Conservation (phyloP, 768 basidiomycete genomes). For the Russula griseocarnosa region DNA sequence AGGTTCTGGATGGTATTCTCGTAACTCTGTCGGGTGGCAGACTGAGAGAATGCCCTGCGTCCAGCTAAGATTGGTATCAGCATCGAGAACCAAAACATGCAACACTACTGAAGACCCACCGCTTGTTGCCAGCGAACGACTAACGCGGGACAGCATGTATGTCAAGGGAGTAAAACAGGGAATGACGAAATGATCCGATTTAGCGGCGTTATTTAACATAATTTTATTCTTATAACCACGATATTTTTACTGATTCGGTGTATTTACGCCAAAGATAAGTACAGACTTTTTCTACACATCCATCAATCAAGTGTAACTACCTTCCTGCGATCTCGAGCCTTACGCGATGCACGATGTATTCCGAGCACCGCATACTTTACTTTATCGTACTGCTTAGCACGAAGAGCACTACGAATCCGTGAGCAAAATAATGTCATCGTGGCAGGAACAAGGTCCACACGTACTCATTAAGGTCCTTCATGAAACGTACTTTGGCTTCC, state of each 20-base stretch:
- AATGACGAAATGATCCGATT: neutral
- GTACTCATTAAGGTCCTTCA: slow-evolving; percentile 71
- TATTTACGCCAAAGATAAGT: slow-evolving; percentile 16
- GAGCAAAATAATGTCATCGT: slow-evolving; percentile 15
- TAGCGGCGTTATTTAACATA: slow-evolving; percentile 15
- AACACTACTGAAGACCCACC: slow-evolving; percentile 39
- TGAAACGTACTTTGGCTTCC: slow-evolving; percentile 65
- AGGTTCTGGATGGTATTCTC: slow-evolving; percentile 90
- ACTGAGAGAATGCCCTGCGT: slow-evolving; percentile 78
- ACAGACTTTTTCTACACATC: slow-evolving; percentile 14
- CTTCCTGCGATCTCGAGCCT: slow-evolving; percentile 61
- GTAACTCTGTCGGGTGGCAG: slow-evolving; percentile 71
- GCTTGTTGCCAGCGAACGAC: slow-evolving; percentile 50
- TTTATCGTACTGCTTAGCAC: slow-evolving; percentile 65
- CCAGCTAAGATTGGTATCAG: slow-evolving; percentile 42
- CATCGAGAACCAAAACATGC: neutral
- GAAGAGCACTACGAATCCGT: slow-evolving; percentile 53
- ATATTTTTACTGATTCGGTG: neutral
- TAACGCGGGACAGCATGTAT: slow-evolving; percentile 59
- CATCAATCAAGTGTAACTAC: slow-evolving; percentile 39
- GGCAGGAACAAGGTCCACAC: slow-evolving; percentile 33
- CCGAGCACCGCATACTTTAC: slow-evolving; percentile 73
- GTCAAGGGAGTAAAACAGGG: slow-evolving; percentile 16
- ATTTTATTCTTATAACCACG: neutral
- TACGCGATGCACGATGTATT: slow-evolving; percentile 70